Conservation (phyloP, 2,329 filamentous ascomycete genomes). For the Emergomyces pasteurianus region DNA sequence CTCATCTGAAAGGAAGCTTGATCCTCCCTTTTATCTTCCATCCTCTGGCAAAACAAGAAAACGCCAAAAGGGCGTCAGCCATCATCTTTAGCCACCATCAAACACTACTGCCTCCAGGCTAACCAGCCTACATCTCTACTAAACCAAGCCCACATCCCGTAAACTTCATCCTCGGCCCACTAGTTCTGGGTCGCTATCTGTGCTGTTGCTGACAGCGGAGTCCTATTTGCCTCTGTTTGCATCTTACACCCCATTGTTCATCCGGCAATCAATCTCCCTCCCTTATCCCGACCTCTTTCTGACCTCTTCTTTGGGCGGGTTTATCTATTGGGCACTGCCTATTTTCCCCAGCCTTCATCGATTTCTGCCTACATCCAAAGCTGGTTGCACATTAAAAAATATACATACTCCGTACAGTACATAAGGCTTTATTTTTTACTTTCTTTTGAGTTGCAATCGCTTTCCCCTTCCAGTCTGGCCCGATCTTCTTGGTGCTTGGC, state of each 20-base stretch:
- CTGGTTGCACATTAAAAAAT: background rate
- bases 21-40: background rate
- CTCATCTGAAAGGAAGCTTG: background rate
- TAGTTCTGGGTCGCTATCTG: background rate
- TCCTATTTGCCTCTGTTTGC: background rate
- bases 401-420: background rate
- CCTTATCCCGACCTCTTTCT: background rate
- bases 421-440: no score
- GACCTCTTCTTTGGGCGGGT: no score
- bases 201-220: background rate
- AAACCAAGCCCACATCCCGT: background rate
- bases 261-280: background rate
- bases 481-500: background rate
- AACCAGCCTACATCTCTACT: background rate
- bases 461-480: background rate
- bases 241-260: background rate
- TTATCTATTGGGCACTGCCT: background rate
- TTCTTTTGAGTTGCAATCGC: background rate
- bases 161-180: background rate
- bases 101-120: background rate
- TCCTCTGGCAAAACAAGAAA: background rate
- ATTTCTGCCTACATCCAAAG: background rate
- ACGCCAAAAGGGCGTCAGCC: background rate
- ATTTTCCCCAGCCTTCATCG: background rate
- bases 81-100: background rate